Conservation (phyloP, 306 rosid species). For the Lablab purpureus region DNA sequence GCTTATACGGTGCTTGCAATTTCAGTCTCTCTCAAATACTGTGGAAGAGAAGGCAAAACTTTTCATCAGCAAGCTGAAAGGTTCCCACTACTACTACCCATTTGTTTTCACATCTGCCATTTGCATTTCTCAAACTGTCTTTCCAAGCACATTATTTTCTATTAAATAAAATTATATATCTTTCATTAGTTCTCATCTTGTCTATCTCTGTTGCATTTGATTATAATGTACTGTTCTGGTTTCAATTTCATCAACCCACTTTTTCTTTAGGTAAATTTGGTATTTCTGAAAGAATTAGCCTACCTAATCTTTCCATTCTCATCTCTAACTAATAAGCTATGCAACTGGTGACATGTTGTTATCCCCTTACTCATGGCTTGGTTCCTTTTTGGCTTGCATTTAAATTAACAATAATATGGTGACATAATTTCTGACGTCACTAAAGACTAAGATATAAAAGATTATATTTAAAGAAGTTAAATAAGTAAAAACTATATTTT, state of each 20-base stretch:
- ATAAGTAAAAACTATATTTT: too few species aligned
- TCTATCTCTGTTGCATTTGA: background rate
- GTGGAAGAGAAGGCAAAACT: conserved; percentile 91
- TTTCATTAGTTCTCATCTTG: background rate
- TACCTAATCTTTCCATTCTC: background rate
- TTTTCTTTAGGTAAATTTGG: background rate
- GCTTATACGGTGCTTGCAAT: conserved; percentile 26
- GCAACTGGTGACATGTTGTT: background rate
- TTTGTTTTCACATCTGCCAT: background rate
- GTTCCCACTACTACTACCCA: conserved; percentile 45
- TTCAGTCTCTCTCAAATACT: conserved; percentile 75
- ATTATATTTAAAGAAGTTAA: too few species aligned
- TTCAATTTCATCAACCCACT: background rate
- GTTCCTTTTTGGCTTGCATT: too few species aligned
- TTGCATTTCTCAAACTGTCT: background rate
- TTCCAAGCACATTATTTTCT: background rate
- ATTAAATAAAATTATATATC: background rate
- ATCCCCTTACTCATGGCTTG: background rate
- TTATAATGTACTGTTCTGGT: background rate
- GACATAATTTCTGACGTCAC: too few species aligned
- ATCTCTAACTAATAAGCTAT: background rate
- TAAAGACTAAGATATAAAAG: too few species aligned
- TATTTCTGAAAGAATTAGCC: background rate
- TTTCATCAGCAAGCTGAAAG: conserved; percentile 84
- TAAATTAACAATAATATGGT: too few species aligned